Evolutionary conservation across 495 filamentous ascomycete species (phyloP).

Genomic region (Antarctomyces pellizariae): DNA sequence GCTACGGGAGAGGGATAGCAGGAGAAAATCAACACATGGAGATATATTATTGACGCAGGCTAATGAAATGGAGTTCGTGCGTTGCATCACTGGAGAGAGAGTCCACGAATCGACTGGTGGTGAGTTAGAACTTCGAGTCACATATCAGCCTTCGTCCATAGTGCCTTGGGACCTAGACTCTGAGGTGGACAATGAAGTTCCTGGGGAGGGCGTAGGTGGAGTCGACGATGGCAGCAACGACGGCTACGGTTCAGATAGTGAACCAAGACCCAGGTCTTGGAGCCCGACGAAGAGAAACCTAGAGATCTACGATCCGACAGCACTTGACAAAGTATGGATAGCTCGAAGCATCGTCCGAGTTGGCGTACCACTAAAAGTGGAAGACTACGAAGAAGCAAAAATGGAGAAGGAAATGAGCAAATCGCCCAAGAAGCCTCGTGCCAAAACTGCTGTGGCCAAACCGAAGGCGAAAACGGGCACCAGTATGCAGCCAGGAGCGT

Average conservation of each 20-base stretch:
- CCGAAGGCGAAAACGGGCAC: slow-evolving; percentile 7
- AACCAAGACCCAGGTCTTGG: slow-evolving; percentile 12
- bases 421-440: slow-evolving; percentile 5
- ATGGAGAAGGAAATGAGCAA: slow-evolving; percentile 20
- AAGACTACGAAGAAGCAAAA: slow-evolving; percentile 50
- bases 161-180: slow-evolving; percentile 50
- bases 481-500: slow-evolving; percentile 8
- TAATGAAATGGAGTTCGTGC: slow-evolving; percentile 26
- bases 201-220: slow-evolving; percentile 24
- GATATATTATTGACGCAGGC: slow-evolving; percentile 20
- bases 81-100: slow-evolving; percentile 38
- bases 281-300: slow-evolving; percentile 30
- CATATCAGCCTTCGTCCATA: slow-evolving; percentile 51
- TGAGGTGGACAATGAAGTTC: slow-evolving; percentile 32
- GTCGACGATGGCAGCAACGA: slow-evolving; percentile 32
- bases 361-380: slow-evolving; percentile 46
- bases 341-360: slow-evolving; percentile 44
- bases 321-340: slow-evolving; percentile 50
- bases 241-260: slow-evolving; percentile 22
- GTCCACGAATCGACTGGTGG: slow-evolving; percentile 52
- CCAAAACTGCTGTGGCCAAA: no score
- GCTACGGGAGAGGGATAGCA: slow-evolving; percentile 22
- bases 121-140: slow-evolving; percentile 49
- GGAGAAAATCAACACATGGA: slow-evolving; percentile 9
- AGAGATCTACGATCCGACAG: slow-evolving; percentile 40